Base-by-base conservation (phyloP, 805 yeast genomes). In the Wickerhamomyces bisporus region DNA sequence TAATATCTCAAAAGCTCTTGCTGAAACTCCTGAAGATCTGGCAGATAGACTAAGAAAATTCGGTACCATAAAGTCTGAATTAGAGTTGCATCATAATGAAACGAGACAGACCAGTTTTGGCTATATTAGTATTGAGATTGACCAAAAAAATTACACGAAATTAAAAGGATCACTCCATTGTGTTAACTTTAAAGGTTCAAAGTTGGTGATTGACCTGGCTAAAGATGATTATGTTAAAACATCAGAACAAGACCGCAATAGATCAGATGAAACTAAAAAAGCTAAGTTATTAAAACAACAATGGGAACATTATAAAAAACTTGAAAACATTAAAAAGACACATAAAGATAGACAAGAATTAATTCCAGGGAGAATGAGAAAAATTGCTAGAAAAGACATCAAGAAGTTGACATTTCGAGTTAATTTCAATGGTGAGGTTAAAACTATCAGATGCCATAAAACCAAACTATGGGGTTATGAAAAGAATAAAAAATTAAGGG, bases 401-500 rank as follows among this genome's bases (percentile, higher is more conserved):
- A 70, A 71, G 39, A 65, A 39, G 31, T 73, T 80, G 45, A 80
- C 94, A 0, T 67, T 86, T 45, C 70, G 97, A 48, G 70, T 82
- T 3, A 68, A 65, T 43, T 69, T 74, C 41, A 77, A 73, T 50
- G 86, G 81, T 6, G 72, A 61, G 32, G 61, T 76, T 37, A 79
- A 75, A 58, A 66, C 67, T 5, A 61, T 83, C 40, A 75, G 75
- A 49, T 66, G 81, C 47, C 73, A 71, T 49, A 87, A 88, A 62
- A 77, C 81, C 24, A 88, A 88, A 56, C 70, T 93, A 29, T 91
- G 98, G 98, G 98, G 98, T 3, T 71, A 77, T 43, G 88, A 84
- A 47, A 85, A 84, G 62, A 71, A 75, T 45, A 81, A 74, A 50
- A 65, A 70, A 3, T 57, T 70, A 3, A 69, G 71, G 25, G 93